Conservation (phyloP, 1,284 basidiomycete genomes). For the Trichosporon ovoides region DNA sequence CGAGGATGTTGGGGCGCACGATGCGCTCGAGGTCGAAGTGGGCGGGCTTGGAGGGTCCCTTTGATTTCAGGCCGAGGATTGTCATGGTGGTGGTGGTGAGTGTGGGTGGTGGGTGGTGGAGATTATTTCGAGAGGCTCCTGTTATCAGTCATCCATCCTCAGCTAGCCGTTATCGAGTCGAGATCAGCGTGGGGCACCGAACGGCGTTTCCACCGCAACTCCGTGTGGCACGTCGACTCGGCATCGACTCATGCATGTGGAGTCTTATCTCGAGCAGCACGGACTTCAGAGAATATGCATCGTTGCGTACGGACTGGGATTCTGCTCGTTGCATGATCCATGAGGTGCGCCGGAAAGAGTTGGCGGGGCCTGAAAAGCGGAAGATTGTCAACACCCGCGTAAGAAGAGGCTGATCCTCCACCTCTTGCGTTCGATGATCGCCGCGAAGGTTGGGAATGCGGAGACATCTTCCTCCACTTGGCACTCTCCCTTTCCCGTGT, state of each 20-base stretch:
- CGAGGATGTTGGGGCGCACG: conserved; percentile 88
- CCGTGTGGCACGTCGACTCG: background rate
- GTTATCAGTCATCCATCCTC: background rate
- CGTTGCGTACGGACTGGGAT: no score
- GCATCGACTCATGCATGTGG: background rate
- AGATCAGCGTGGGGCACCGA: background rate
- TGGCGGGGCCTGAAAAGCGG: no score
- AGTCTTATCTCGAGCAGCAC: no score
- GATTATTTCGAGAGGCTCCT: background rate
- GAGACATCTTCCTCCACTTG: no score
- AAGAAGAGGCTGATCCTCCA: no score
- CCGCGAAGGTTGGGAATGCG: no score
- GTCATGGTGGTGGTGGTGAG: conserved; percentile 37
- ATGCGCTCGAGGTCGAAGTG: conserved; percentile 79
- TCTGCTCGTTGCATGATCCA: no score
- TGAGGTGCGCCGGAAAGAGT: background rate
- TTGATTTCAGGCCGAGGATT: conserved; percentile 46
- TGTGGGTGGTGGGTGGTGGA: background rate
- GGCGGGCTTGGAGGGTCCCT: conserved; percentile 56
- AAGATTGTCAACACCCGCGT: no score
- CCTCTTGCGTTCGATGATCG: no score
- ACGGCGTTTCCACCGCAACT: background rate
- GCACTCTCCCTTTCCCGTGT: no score
- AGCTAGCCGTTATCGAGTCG: conserved; percentile 2
- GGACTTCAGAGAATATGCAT: no score